These are phyloP conservation scores for Gonapodya sp. DNA, from an alignment of 192 early-diverging fungal genomes.

Conservation along the genomic window DNA sequence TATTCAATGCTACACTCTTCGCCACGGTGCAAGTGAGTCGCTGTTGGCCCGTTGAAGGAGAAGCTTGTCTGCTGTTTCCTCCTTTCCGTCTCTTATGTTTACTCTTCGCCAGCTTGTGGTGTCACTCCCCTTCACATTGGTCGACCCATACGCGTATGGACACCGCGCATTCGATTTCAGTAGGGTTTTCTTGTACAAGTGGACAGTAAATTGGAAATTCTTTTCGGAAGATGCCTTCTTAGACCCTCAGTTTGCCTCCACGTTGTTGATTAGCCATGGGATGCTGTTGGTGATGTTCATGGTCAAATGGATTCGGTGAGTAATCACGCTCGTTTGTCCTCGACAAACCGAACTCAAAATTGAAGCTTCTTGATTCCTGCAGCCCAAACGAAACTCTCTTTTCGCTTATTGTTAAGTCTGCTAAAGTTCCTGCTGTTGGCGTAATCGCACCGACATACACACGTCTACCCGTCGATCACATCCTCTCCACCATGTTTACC, in stretches of 20 bases:
- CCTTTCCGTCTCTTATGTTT: conserved; percentile 1
- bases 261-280: conserved; percentile 52
- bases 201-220: conserved; percentile 96
- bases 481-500: conserved; percentile 63
- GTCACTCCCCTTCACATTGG: conserved; percentile 50
- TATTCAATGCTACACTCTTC: conserved; percentile 33
- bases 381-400: not conserved
- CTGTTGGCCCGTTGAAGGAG: not conserved
- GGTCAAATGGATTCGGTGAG: conserved; percentile 15
- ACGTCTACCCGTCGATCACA: conserved; percentile 12
- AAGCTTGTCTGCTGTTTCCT: not conserved
- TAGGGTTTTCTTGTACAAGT: conserved; percentile 75
- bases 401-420: not conserved
- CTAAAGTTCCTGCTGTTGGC: not conserved
- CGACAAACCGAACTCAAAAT: not conserved
- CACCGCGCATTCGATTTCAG: conserved; percentile 76
- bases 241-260: conserved; percentile 41
- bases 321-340: not conserved
- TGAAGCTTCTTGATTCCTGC: not conserved
- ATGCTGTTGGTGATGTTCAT: conserved; percentile 49
- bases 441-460: not conserved
- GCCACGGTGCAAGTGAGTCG: conserved; percentile 35
- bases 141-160: conserved; percentile 55
- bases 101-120: conserved; percentile 40
- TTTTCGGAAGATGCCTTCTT: conserved; percentile 59